Base-by-base conservation (phyloP, 1,284 basidiomycete species). In the Veloboletus limbatus region DNA sequence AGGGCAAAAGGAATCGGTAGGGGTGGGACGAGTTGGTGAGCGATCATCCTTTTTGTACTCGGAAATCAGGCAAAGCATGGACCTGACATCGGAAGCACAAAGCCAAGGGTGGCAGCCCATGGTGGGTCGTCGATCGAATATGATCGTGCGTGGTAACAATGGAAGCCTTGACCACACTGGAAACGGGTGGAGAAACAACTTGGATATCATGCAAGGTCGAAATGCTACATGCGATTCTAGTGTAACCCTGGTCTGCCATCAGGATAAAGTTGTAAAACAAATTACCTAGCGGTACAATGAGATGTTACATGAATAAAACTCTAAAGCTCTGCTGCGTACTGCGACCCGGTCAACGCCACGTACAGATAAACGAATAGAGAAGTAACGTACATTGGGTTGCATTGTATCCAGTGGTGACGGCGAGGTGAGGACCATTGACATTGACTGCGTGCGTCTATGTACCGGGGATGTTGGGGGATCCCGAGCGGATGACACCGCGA, bases 361-460 rank as follows among this genome's bases (percentile, higher is more conserved):
- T 30, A 11, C n/a, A 16, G 11, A 13, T n/a, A 17, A 18, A 14
- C 5, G 7, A 11, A 45, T 2, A 4, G 16, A 7, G 4, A 10
- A 13, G 8, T 8, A 8, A 56, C 60, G 35, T 31, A 61, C 59
- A 14, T 31, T 57, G 20, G 57, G 18, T 13, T 51, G 49, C 20
- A 49, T 27, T 4, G 47, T 33, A n/a, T 51, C 48, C 38, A 43
- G 37, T 2, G 49, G 28, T 14, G 35, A 20, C 6, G 53, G 59
- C 25, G 50, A 67, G 46, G 66, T 72, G 37, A 27, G 40, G 66
- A 60, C 62, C 56, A 53, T 53, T 22, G 54, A 36, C 59, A 57
- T 47, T 1, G 61, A 57, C 26, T 31, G 65, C 20, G 65, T 53
- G 16, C 62, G 63, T 41, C 62, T 42, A 24, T 55, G 62, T 4